These are phyloP conservation scores for Fomitopsis serialis DNA, from an alignment of 768 basidiomycete species.

Conservation along the genomic window DNA sequence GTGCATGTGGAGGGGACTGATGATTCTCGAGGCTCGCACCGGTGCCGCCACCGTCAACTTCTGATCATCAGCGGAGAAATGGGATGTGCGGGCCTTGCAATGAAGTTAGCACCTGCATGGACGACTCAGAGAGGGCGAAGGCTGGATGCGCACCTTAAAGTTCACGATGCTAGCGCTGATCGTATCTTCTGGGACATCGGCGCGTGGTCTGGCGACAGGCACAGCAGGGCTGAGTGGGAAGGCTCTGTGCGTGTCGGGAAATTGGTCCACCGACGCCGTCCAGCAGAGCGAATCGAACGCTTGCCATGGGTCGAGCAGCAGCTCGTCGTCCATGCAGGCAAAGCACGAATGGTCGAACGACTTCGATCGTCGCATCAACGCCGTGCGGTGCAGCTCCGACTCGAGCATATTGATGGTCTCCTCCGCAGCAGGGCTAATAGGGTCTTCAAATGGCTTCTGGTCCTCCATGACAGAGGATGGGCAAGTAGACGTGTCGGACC, in stretches of 20 bases:
- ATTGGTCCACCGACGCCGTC: neutral
- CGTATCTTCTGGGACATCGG: slow-evolving; percentile 1
- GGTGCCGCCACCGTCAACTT: neutral
- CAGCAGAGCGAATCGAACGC: slow-evolving; percentile 3
- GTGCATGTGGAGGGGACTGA: neutral
- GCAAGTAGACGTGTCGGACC: slow-evolving; percentile 4
- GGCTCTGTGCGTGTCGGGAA: neutral
- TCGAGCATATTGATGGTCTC: neutral
- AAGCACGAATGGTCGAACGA: slow-evolving; percentile 3
- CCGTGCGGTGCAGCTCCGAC: slow-evolving; percentile 1
- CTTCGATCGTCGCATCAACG: neutral
- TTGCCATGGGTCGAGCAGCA: slow-evolving; percentile 6
- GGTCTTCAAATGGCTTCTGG: neutral
- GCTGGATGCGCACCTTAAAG: neutral
- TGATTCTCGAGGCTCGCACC: neutral
- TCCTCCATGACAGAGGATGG: slow-evolving; percentile 10
- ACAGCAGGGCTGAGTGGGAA: neutral
- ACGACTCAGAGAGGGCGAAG: neutral
- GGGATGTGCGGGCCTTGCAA: neutral
- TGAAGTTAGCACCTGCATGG: neutral
- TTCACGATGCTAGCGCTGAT: neutral
- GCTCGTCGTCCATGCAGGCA: slow-evolving; percentile 1
- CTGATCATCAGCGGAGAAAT: neutral
- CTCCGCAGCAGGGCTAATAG: neutral
- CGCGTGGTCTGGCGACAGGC: neutral